Conservation (phyloP, 768 basidiomycete genomes). For the Lyophyllum semitale region DNA sequence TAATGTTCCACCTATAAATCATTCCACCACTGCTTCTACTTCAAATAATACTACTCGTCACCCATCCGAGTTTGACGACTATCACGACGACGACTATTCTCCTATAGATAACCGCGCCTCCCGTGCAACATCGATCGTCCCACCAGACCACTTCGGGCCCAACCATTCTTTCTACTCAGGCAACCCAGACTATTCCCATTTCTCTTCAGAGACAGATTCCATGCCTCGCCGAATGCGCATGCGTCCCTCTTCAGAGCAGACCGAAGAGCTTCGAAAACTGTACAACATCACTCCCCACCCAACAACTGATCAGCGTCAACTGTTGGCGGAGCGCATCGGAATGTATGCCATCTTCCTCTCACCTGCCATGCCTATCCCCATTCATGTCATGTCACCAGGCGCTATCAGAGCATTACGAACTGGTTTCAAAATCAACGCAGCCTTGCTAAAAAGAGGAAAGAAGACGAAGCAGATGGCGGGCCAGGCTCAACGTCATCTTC, state of each 20-base stretch:
- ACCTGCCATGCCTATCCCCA: slow-evolving; percentile 29
- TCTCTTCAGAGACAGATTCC: slow-evolving; percentile 49
- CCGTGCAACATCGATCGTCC: slow-evolving; percentile 34
- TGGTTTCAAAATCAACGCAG: slow-evolving; percentile 90
- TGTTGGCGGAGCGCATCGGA: slow-evolving; percentile 67
- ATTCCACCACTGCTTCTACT: slow-evolving; percentile 32
- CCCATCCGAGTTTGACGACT: slow-evolving; percentile 42
- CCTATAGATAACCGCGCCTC: slow-evolving; percentile 34
- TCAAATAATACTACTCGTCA: slow-evolving; percentile 30
- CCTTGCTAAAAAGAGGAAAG: slow-evolving; percentile 70
- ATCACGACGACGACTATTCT: slow-evolving; percentile 46
- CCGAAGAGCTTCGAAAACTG: slow-evolving; percentile 66
- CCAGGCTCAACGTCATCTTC: slow-evolving; percentile 29
- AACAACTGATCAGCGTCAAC: slow-evolving; percentile 64
- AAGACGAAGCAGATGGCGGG: slow-evolving; percentile 46
- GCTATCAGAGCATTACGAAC: slow-evolving; percentile 77
- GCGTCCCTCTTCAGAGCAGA: slow-evolving; percentile 64
- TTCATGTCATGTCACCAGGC: slow-evolving; percentile 46
- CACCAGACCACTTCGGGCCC: slow-evolving; percentile 29
- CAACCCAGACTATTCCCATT: slow-evolving; percentile 51
- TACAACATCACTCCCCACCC: slow-evolving; percentile 71
- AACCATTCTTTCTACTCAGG: slow-evolving; percentile 45
- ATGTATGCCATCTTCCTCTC: slow-evolving; percentile 58
- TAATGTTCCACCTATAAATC: slow-evolving; percentile 35
- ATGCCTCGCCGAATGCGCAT: slow-evolving; percentile 64